Percentiles rank a stretch among this genome's conserved stretches.
Evolutionary conservation across 1,284 basidiomycete genomes (phyloP).

Genomic region (Ceratobasidium papillatum): DNA sequence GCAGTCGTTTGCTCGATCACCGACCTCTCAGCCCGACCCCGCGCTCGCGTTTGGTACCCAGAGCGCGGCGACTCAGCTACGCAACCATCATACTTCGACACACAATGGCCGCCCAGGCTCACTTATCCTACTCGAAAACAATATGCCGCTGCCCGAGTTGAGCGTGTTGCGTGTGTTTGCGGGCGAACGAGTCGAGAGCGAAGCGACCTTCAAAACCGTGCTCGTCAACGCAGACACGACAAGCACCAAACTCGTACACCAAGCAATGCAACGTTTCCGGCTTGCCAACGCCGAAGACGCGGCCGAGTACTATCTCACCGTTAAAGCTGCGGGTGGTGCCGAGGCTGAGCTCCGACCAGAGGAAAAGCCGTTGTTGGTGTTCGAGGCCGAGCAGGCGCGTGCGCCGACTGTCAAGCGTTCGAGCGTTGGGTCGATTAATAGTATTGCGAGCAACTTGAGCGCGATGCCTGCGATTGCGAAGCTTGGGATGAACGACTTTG

Average conservation of each 20-base stretch:
- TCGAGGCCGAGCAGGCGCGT: slow-evolving; percentile 79
- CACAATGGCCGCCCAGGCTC: slow-evolving; percentile 55
- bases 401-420: slow-evolving; percentile 87
- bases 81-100: slow-evolving; percentile 48
- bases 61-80: slow-evolving; percentile 62
- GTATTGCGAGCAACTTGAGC: slow-evolving; percentile 87
- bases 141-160: slow-evolving; percentile 78
- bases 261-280: slow-evolving; percentile 93
- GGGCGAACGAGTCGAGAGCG: slow-evolving; percentile 84
- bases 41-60: slow-evolving; percentile 70
- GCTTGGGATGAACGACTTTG: slow-evolving; percentile 94
- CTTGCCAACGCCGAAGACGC: slow-evolving; percentile 71
- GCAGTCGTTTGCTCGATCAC: slow-evolving; percentile 84
- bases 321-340: slow-evolving; percentile 90
- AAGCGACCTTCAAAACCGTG: slow-evolving; percentile 98
- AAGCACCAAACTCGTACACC: slow-evolving; percentile 82
- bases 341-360: slow-evolving; percentile 74
- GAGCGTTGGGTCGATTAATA: slow-evolving; percentile 92
- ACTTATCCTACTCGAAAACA: slow-evolving; percentile 64
- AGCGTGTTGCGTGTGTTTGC: slow-evolving; percentile 96
- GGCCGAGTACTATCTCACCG: slow-evolving; percentile 85
- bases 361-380: slow-evolving; percentile 86
- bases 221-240: slow-evolving; percentile 88
- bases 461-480: slow-evolving; percentile 94
- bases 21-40: slow-evolving; percentile 75